Percentiles rank a stretch among this genome's conserved stretches.
Evolutionary conservation across 306 rosid species (phyloP).

Genomic region (Arachis stenosperma): DNA sequence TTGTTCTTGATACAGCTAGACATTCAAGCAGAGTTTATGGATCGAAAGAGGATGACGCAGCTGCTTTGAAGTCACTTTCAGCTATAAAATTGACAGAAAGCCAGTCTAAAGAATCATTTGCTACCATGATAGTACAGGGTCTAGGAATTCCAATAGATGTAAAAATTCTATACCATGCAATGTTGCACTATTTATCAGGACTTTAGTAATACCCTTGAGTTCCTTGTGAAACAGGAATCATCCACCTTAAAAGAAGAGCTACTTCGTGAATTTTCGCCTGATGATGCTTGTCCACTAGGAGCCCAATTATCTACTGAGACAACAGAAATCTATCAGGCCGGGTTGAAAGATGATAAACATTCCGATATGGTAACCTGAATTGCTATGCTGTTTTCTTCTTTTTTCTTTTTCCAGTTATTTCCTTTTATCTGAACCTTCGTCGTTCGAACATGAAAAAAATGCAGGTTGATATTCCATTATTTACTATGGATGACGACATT

Average conservation of each 20-base stretch:
- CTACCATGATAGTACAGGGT: conserved; percentile 69
- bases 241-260: conserved; percentile 61
- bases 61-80: conserved; percentile 63
- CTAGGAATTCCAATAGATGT: conserved; percentile 60
- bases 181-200: conserved; percentile 21
- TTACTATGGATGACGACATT: conserved; percentile 60
- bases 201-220: conserved; percentile 17
- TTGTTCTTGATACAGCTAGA: conserved; percentile 44
- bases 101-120: conserved; percentile 71
- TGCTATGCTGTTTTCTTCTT: background rate
- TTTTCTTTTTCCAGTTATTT: background rate
- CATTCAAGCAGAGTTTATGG: conserved; percentile 57
- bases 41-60: conserved; percentile 71
- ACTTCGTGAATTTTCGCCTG: conserved; percentile 65
- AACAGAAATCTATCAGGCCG: conserved; percentile 48
- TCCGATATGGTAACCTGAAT: conserved; percentile 50
- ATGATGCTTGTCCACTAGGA: conserved; percentile 85
- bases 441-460: conserved; percentile 27
- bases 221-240: conserved; percentile 53
- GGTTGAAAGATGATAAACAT: conserved; percentile 46
- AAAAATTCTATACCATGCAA: conserved; percentile 31
- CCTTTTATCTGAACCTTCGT: conserved; percentile 21
- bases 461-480: conserved; percentile 68
- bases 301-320: conserved; percentile 55
- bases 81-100: conserved; percentile 59